A percentile compares a stretch with the other conserved stretches of the same genome.
Conservation (phyloP, 257 asterid species). For the Solanum dulcamara region DNA sequence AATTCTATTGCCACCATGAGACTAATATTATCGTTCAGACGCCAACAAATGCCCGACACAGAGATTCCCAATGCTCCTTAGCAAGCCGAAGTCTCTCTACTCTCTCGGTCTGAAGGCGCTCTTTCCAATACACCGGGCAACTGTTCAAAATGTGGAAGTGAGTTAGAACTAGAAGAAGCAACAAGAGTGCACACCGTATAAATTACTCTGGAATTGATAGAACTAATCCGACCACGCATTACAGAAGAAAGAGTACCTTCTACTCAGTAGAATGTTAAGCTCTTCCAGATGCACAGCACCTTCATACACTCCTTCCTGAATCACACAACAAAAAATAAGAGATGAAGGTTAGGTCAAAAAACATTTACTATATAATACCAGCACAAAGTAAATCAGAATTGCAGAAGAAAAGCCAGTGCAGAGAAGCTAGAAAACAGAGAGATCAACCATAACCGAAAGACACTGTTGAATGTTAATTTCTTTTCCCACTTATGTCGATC, state of each 20-base stretch:
- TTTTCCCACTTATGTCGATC: background rate
- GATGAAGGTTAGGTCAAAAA: background rate
- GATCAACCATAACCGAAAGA: background rate
- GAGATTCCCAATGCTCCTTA: conserved; percentile 90
- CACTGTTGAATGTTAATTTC: background rate
- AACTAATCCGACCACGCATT: background rate
- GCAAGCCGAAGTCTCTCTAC: conserved; percentile 58
- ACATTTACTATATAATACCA: background rate
- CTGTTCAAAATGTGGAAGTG: conserved; percentile 21
- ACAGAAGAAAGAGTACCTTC: conserved; percentile 33
- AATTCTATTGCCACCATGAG: background rate
- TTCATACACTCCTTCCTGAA: conserved; percentile 61
- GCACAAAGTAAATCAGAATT: background rate
- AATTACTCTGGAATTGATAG: background rate
- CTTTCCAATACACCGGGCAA: conserved; percentile 71
- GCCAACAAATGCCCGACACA: conserved; percentile 64
- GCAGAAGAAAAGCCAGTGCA: background rate
- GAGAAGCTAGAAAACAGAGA: background rate
- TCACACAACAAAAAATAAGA: background rate
- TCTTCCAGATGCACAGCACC: conserved; percentile 77
- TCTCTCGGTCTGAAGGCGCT: conserved; percentile 56
- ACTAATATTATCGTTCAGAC: conserved; percentile 11
- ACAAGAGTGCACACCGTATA: background rate
- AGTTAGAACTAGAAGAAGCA: background rate
- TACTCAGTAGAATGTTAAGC: conserved; percentile 58